These are phyloP conservation scores for Magnusiomyces fungicola DNA, from an alignment of 1,139 yeast genomes.

Conservation along the genomic window DNA sequence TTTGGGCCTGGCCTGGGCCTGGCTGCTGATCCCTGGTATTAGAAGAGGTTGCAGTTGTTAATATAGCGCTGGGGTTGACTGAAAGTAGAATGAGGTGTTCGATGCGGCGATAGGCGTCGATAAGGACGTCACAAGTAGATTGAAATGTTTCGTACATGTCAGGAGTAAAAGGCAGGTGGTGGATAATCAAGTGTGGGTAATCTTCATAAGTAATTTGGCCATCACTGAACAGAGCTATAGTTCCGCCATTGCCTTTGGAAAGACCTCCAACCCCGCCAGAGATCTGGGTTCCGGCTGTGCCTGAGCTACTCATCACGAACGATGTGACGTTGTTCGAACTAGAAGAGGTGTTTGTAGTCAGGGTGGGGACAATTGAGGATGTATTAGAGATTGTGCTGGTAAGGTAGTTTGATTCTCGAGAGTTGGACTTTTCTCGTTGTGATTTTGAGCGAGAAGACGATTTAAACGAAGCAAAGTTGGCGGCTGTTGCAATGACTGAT, in stretches of 20 bases:
- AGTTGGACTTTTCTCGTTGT: background rate
- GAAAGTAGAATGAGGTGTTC: slow-evolving; percentile 13
- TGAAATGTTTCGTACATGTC: slow-evolving; percentile 28
- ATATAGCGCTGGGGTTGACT: background rate
- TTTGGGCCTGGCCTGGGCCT: background rate
- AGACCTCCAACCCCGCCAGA: slow-evolving; percentile 3
- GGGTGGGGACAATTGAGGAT: background rate
- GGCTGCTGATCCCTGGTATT: background rate
- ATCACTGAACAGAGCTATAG: slow-evolving; percentile 5
- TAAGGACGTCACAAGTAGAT: slow-evolving; percentile 25
- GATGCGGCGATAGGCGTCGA: slow-evolving; percentile 24
- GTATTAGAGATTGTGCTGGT: background rate
- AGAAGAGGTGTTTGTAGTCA: background rate
- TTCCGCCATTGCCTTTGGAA: slow-evolving; percentile 5
- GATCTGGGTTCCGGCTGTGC: background rate
- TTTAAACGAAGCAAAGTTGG: background rate
- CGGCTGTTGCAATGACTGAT: slow-evolving; percentile 1
- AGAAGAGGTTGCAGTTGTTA: background rate
- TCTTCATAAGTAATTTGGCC: slow-evolving; percentile 12
- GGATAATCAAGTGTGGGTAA: slow-evolving; percentile 20
- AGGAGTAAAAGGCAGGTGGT: slow-evolving; percentile 28
- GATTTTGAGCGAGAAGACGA: background rate
- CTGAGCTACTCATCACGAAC: background rate
- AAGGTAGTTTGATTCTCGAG: background rate
- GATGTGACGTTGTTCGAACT: background rate